Evolutionary conservation across 305 asterid species (phyloP), one percentile per base, ranked within the genome.

Genomic region (Solanum aculeatissimum): DNA sequence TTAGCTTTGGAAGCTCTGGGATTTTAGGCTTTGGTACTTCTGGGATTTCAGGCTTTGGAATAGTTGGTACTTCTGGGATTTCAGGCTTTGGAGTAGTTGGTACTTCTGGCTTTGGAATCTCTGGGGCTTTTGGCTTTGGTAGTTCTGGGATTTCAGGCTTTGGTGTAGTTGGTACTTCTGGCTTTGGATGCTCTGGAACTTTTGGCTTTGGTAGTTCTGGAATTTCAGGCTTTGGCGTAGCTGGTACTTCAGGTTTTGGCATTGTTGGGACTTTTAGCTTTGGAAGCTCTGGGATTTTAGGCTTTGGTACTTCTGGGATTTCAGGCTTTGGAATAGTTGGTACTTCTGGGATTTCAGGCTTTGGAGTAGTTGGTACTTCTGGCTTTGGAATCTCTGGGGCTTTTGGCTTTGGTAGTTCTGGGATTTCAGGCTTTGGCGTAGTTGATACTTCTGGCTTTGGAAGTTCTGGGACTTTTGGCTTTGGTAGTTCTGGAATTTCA

Each of bases 51-150:
- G 54, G 80, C 16, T 42, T 63, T 60, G 35, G 74, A 14, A 51
- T 25, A 25, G 79, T 25, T 63, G 88, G 74, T 2, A 83, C 29
- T 51, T 55, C 42, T 29, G 88, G 86, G 19, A 86, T n/a, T 68
- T 81, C 84, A 13, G 51, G 54, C 57, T 81, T 81, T 40, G 71
- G 40, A 2, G 42, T 12, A 3, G 16, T 3, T 81, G 84, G 75
- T 0, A 81, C 14, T 49, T 47, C 60, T 6, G 75, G 74, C 8
- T 81, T 81, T 57, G 86, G 84, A 40, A 80, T 5, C 2, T 57
- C 71, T 12, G 83, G 83, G 4, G 57, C 14, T 19, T 83, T 70
- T n/a, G 32, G 6, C 12, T 70, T 71, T 74, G 81, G 42, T 45
- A 74, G 23, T 74, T 74, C 7, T 35, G 40, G 40, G 1, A 35